phyloP scores from a whole-genome alignment of 2,329 filamentous ascomycete species.

The Drechslerella coelobrocha region DNA sequence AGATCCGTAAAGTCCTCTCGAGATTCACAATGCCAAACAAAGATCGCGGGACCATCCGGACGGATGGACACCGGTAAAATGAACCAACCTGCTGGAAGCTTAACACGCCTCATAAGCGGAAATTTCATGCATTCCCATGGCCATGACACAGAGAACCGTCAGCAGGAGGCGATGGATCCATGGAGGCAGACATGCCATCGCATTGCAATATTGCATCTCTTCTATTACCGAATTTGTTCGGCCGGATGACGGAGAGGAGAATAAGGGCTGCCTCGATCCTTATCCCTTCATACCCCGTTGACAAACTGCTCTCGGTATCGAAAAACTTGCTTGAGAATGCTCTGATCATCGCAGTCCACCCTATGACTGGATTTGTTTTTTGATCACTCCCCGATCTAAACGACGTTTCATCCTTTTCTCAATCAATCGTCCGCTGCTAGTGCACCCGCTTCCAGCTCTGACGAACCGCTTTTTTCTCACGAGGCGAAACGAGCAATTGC shows the following conservation, averaged over 20 bases:
- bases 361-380: conserved; percentile 19
- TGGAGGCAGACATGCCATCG: too few species aligned
- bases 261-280: conserved; percentile 32
- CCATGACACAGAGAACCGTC: neutral
- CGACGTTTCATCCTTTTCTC: conserved; percentile 28
- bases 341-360: conserved; percentile 13
- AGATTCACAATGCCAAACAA: conserved; percentile 15
- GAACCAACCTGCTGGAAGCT: conserved; percentile 27
- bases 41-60: conserved; percentile 6
- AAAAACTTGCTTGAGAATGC: conserved; percentile 16
- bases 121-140: neutral
- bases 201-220: neutral
- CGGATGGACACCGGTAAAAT: neutral
- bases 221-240: neutral
- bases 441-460: conserved; percentile 14
- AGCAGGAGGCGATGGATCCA: conserved; percentile 11
- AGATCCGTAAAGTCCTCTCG: neutral
- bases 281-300: neutral
- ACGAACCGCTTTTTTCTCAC: conserved; percentile 44
- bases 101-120: conserved; percentile 25
- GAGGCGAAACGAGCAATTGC: conserved; percentile 40
- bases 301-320: conserved; percentile 39
- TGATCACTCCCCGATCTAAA: conserved; percentile 34
- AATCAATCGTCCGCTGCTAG: conserved; percentile 1
- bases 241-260: neutral